Evolutionary conservation across 345 rosid genomes (phyloP), one percentile per base, ranked within the genome.

Genomic region (Aquilaria malaccensis): DNA sequence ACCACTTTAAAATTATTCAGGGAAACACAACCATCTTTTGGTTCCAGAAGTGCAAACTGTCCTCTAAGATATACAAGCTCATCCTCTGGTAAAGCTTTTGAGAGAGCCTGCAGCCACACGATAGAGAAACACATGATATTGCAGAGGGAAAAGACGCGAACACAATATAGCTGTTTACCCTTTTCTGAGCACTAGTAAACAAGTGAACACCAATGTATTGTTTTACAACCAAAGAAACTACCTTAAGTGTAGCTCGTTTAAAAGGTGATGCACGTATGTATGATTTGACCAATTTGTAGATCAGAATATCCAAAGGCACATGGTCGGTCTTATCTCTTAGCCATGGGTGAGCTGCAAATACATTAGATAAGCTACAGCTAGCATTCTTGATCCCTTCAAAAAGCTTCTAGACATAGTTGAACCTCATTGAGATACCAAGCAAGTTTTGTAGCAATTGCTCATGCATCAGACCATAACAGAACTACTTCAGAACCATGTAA

Each of bases 261-360:
- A 88, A 80, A 56, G 96, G 92, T 5, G 96, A 72, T 51, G 86
- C 90, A 56, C 78, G 91, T 13, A 88, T 70, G 66, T 90, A 94
- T 54, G 77, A 77, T 78, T 77, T 90, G 43, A 88, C 90, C 70
- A 85, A 74, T 81, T 86, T 94, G 75, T 80, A 90, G 70, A 90
- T 77, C 61, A 83, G 67, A 60, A 94, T 76, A 75, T 94, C 99
- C 59, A 94, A 76, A 58, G 90, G 95, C 66, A 86, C 72, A 14
- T 78, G 70, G 11, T 70, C 67, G 56, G 64, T 82, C 66, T 79
- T 84, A 70, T 83, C 85, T 61, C 79, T 78, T 59, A 94, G 63
- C 99, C 97, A 90, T 32, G 96, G 97, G 72, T 94, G 99, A 73
- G 83, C 99, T 94, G 86, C 70, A 77, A 55, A 63, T 9, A 50